phyloP scores from a whole-genome alignment of 1,139 yeast genomes.

The Candida gigantensis region DNA sequence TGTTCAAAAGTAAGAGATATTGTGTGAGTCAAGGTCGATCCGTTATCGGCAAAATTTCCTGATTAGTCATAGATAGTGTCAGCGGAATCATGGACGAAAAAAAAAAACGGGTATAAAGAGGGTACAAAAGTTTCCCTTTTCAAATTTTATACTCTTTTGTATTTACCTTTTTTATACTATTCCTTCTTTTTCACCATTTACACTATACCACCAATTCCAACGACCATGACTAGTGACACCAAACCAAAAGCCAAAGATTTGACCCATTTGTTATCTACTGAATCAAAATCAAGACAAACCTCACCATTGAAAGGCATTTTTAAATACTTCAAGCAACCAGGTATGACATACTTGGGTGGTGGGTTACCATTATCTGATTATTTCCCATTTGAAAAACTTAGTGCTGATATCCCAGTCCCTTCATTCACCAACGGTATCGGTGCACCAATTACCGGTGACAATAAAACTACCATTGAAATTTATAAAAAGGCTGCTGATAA shows the following conservation, averaged over 20 bases:
- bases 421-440: constrained; percentile 79
- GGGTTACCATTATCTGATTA: constrained; percentile 89
- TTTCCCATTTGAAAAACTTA: constrained; percentile 84
- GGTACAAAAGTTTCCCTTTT: neutral
- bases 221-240: constrained; percentile 2
- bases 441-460: constrained; percentile 56
- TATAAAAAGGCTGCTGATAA: constrained; percentile 42
- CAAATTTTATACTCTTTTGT: neutral
- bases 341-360: constrained; percentile 88
- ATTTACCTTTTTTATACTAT: neutral
- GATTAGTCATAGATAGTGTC: constrained; percentile 1
- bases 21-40: too few relatives aligned
- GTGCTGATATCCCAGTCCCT: constrained; percentile 71
- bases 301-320: constrained; percentile 86
- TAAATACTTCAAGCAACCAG: constrained; percentile 71
- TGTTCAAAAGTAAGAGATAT: too few relatives aligned
- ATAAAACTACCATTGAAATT: constrained; percentile 47
- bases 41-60: constrained; percentile 2
- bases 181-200: neutral
- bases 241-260: constrained; percentile 58
- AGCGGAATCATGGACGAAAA: too few relatives aligned
- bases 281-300: constrained; percentile 72
- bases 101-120: too few relatives aligned
- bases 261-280: constrained; percentile 71
- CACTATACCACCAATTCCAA: neutral